Evolutionary conservation across 1,284 basidiomycete species (phyloP), one percentile per base, ranked within the genome.

Genomic region (Trametes pubescens): DNA sequence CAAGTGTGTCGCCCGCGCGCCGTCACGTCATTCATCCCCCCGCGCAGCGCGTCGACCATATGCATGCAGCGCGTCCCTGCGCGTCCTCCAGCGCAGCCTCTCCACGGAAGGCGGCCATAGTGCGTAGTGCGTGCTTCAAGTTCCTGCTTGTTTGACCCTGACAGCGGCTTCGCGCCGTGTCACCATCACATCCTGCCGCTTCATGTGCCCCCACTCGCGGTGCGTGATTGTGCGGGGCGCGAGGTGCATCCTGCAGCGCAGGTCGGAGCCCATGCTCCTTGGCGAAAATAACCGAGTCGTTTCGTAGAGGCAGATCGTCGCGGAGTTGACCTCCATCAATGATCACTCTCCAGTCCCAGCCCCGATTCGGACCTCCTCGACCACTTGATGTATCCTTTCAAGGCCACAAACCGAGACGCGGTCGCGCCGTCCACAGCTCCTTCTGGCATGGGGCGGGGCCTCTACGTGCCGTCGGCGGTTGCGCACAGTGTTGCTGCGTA

Each of bases 301-400:
- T 48, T 26, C 48, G 29, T 55, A n/a, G 46, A 21, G 14, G 34
- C n/a, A n/a, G 35, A 56, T 56, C 60, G 53, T 61, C 60, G 53
- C 60, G 60, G 60, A 56, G 60, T 61, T 24, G 16, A 40, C 32
- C 16, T 21, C 14, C 53, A 56, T 56, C n/a, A n/a, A n/a, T n/a
- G n/a, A n/a, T n/a, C 52, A 44, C 34, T 37, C 56, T 51, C 53
- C 52, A 51, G 22, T 9, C 11, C 35, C 44, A 61, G 18, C 46
- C 44, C 43, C 9, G 13, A 47, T n/a, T 52, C 51, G 58, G 59
- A 29, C 22, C 51, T 21, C 51, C 24, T 40, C 52, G 10, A 9
- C 14, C 8, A n/a, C 18, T n/a, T 10, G 26, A 52, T 53, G 7
- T 53, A 48, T 24, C 59, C 59, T 44, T 59, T 52, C 58, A 37